Percentiles rank a stretch among this genome's conserved stretches.
Evolutionary conservation across 257 asterid genomes (phyloP).

Genomic region (Scutellaria barbata): DNA sequence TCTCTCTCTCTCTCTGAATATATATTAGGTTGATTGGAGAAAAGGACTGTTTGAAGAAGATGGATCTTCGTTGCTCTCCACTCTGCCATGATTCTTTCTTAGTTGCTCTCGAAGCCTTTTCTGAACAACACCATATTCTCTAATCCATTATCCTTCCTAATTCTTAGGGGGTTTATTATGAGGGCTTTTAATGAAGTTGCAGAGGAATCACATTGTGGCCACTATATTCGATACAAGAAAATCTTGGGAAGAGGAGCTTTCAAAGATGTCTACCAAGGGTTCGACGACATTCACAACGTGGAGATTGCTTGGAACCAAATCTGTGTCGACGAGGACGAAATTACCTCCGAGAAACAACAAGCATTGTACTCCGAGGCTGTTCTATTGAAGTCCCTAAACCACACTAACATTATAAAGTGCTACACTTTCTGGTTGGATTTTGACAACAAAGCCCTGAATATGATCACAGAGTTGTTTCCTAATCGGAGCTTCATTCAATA

Average conservation of each 20-base stretch:
- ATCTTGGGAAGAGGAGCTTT: constrained; percentile 52
- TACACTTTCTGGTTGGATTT: constrained; percentile 46
- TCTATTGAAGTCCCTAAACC: constrained; percentile 43
- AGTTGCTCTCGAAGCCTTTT: constrained; percentile 39
- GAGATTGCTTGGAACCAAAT: constrained; percentile 54
- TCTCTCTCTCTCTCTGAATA: too few relatives aligned
- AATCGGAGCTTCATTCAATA: constrained; percentile 43
- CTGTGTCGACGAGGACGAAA: constrained; percentile 17
- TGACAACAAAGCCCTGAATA: constrained; percentile 33
- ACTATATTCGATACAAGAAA: constrained; percentile 36
- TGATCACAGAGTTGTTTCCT: constrained; percentile 46
- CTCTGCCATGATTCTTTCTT: constrained; percentile 29
- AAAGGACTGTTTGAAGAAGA: neutral
- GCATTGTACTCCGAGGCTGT: constrained; percentile 36
- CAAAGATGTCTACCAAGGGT: constrained; percentile 45
- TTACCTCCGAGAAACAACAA: neutral
- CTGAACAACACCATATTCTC: neutral
- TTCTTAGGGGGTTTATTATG: neutral
- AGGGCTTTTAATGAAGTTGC: constrained; percentile 4
- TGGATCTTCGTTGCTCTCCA: constrained; percentile 21
- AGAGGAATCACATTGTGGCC: constrained; percentile 46
- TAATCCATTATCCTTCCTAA: too few relatives aligned
- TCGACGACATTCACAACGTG: constrained; percentile 29
- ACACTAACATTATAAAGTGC: constrained; percentile 50
- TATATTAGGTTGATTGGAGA: too few relatives aligned